These are phyloP conservation scores for Apiospora phragmitis DNA, from an alignment of 2,329 filamentous ascomycete genomes.

Conservation along the genomic window DNA sequence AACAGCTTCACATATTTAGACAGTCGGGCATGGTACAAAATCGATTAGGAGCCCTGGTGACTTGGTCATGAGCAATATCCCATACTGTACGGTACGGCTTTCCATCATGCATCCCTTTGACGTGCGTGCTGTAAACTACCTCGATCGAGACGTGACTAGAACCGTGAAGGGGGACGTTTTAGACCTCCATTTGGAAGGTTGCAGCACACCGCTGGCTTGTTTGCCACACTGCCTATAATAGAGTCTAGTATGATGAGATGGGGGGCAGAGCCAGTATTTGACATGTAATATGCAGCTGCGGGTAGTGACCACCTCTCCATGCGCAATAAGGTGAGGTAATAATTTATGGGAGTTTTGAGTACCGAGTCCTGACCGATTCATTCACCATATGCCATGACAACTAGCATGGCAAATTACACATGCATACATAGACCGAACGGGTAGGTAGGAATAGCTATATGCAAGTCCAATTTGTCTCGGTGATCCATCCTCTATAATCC, in stretches of 20 bases:
- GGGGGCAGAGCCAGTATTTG: background rate
- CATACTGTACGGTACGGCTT: background rate
- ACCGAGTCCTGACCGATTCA: background rate
- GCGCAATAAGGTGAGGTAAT: background rate
- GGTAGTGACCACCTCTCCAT: background rate
- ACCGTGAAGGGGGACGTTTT: background rate
- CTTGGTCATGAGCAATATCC: background rate
- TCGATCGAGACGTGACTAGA: background rate
- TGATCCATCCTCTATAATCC: background rate
- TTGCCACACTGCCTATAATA: background rate
- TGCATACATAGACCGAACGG: background rate
- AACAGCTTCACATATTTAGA: slow-evolving; percentile 7
- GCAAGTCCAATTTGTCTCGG: background rate
- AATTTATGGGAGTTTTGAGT: background rate
- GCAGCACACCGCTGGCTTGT: background rate
- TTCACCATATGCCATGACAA: background rate
- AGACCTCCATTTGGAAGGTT: background rate
- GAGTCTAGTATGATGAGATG: background rate
- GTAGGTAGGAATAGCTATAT: background rate
- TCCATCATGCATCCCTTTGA: background rate
- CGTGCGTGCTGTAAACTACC: background rate
- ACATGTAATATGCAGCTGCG: background rate
- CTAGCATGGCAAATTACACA: background rate
- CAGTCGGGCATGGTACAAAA: slow-evolving; percentile 4
- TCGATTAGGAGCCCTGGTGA: slow-evolving; percentile 1